Base-by-base conservation (phyloP, 108 stramenopile species). In the Nannochloropsis oceanica region DNA sequence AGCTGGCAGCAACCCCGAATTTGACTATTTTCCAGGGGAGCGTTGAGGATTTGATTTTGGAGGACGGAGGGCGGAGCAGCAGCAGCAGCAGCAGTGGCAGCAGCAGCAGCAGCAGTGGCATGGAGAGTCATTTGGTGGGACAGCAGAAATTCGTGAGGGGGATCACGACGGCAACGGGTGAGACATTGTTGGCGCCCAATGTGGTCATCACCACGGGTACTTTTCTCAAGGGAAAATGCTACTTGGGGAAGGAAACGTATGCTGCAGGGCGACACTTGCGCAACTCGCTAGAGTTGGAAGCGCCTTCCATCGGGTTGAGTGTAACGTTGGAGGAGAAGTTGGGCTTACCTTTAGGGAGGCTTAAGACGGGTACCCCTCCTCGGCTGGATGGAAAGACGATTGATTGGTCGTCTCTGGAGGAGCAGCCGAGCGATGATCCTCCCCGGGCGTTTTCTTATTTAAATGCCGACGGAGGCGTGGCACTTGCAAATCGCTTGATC, bases 161-260 rank as follows among this genome's bases (percentile, higher is more conserved):
- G 22, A 92, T 93, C 86, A 91, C 92, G 85, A 90, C 97, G 46
- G 79, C 82, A 83, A 85, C 93, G 24, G 46, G 89, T 26, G 89
- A 93, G 24, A 73, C 59, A 10, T n/a, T 73, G 22, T 73, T n/a
- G 59, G 59, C 59, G 59, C n/a, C 59, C 10, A 18, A n/a, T 7
- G 96, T 97, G 22, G 96, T 99, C 12, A 93, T 99, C 44, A 99
- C 98, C 25, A 99, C 98, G 11, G 98, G 98, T 8, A 99, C 98
- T 13, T 99, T 99, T 90, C 90, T 99, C 26, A 89, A 97, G 24
- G 98, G 98, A 42, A 88, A 86, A 85, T 90, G 89, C 81, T 91
- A 88, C 50, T 43, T 91, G 27, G 90, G 90, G 0, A 84, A 93
- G 81, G 94, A 95, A 43, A 89, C 94, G 79, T 96, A 96, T 86